phyloP scores from a whole-genome alignment of 139 green algal species.

The Choricystis sp. region DNA sequence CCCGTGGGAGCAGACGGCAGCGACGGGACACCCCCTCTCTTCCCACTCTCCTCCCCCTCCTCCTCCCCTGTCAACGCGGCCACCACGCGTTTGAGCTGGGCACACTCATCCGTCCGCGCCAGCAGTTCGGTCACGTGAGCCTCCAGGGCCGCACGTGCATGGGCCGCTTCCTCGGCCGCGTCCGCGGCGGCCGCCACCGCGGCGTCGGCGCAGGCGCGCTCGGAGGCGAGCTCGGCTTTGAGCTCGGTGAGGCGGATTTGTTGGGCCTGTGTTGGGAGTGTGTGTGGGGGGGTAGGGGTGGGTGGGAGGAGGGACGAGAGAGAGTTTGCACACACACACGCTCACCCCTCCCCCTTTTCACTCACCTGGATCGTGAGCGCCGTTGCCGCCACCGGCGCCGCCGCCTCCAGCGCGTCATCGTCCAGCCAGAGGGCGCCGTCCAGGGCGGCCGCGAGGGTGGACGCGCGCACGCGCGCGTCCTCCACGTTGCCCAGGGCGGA shows the following conservation, averaged over 20 bases:
- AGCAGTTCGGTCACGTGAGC: not conserved
- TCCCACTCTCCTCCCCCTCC: not conserved
- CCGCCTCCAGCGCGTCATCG: constrained; percentile 42
- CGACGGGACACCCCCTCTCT: not conserved
- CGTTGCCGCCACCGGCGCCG: constrained; percentile 5
- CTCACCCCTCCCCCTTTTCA: not conserved
- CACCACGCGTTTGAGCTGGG: not conserved
- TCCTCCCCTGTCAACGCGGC: not conserved
- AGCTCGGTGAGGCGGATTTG: not conserved
- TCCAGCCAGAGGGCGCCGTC: constrained; percentile 55
- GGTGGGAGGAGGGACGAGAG: not conserved
- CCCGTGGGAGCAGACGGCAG: not conserved
- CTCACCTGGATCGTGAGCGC: constrained; percentile 13
- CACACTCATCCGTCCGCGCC: not conserved
- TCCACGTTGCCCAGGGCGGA: constrained; percentile 23
- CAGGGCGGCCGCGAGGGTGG: constrained; percentile 25
- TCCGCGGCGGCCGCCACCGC: not conserved
- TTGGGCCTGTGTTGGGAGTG: not conserved
- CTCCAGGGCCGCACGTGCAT: not conserved
- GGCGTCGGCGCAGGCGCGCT: too few relatives aligned
- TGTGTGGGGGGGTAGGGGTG: not conserved
- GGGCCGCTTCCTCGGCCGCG: not conserved
- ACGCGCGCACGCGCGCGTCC: constrained; percentile 23
- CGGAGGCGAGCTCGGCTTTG: not conserved
- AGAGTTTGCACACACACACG: not conserved